These are phyloP conservation scores for Euphorbia tirucalli DNA, from an alignment of 345 rosid species.

Conservation along the genomic window DNA sequence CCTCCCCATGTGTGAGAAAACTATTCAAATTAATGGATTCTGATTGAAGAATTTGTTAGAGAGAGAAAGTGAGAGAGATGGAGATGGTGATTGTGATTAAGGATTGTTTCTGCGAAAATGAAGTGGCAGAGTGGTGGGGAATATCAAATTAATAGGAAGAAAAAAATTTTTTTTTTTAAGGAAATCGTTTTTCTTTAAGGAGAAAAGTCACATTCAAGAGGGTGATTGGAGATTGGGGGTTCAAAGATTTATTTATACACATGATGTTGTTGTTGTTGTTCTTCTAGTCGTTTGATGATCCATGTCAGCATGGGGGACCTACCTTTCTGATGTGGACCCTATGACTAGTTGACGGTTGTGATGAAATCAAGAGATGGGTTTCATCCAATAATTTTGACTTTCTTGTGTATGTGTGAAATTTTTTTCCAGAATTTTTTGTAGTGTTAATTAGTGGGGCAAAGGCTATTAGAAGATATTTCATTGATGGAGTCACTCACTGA, in stretches of 20 bases:
- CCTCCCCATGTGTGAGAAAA: slow-evolving; percentile 82
- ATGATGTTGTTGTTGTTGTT: neutral
- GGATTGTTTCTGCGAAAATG: slow-evolving; percentile 21
- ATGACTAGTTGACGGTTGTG: slow-evolving; percentile 19
- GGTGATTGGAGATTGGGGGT: slow-evolving; percentile 30
- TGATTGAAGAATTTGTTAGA: neutral
- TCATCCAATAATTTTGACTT: slow-evolving; percentile 28
- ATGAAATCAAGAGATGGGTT: slow-evolving; percentile 14
- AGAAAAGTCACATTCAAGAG: slow-evolving; percentile 33
- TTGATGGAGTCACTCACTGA: neutral
- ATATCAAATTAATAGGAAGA: slow-evolving; percentile 36
- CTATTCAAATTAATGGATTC: slow-evolving; percentile 11
- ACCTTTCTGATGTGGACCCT: neutral
- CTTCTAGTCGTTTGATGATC: slow-evolving; percentile 19
- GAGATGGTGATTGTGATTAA: slow-evolving; percentile 10
- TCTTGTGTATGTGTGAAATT: neutral
- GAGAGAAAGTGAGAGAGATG: slow-evolving; percentile 6
- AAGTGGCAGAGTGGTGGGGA: slow-evolving; percentile 34
- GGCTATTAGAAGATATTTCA: slow-evolving; percentile 6
- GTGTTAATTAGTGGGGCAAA: slow-evolving; percentile 18
- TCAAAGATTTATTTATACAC: slow-evolving; percentile 14
- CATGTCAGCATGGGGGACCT: slow-evolving; percentile 20
- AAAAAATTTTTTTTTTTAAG: neutral
- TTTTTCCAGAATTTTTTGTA: slow-evolving; percentile 14
- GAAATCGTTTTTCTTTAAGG: neutral